These are phyloP conservation scores for Trichoderma arundinaceum DNA, from an alignment of 2,329 filamentous ascomycete genomes.

Conservation along the genomic window DNA sequence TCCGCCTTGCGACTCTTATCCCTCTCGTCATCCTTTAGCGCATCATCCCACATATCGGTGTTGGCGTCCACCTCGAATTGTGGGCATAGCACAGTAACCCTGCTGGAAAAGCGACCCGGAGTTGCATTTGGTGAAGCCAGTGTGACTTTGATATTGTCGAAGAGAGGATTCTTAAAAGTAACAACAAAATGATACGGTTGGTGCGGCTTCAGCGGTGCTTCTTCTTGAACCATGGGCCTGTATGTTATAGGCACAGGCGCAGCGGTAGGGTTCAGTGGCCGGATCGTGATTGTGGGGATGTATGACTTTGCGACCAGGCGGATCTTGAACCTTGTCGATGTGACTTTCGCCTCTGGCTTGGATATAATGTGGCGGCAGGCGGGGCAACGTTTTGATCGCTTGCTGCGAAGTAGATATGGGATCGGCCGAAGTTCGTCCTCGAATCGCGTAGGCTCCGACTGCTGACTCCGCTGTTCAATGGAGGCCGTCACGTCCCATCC, in stretches of 20 bases:
- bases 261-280: conserved; percentile 58
- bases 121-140: conserved; percentile 83
- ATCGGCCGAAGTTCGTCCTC: conserved; percentile 78
- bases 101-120: conserved; percentile 75
- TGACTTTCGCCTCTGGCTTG: conserved; percentile 90
- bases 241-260: conserved; percentile 45
- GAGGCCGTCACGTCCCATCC: conserved; percentile 70
- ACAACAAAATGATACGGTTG: conserved; percentile 79
- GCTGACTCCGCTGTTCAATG: conserved; percentile 54
- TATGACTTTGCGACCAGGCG: conserved; percentile 86
- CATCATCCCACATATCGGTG: conserved; percentile 87
- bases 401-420: conserved; percentile 83
- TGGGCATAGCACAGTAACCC: conserved; percentile 90
- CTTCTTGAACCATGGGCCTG: conserved; percentile 42
- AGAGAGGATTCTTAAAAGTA: conserved; percentile 91
- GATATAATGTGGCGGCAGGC: conserved; percentile 93
- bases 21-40: conserved; percentile 63
- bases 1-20: conserved; percentile 50
- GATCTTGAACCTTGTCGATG: conserved; percentile 89
- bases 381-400: conserved; percentile 91
- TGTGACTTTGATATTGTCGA: conserved; percentile 85
- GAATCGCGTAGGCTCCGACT: conserved; percentile 66
- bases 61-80: conserved; percentile 94
- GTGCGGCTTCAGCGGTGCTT: conserved; percentile 58
- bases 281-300: conserved; percentile 81